phyloP scores from a whole-genome alignment of 768 basidiomycete genomes.

The Candolleomyces eurysporus region DNA sequence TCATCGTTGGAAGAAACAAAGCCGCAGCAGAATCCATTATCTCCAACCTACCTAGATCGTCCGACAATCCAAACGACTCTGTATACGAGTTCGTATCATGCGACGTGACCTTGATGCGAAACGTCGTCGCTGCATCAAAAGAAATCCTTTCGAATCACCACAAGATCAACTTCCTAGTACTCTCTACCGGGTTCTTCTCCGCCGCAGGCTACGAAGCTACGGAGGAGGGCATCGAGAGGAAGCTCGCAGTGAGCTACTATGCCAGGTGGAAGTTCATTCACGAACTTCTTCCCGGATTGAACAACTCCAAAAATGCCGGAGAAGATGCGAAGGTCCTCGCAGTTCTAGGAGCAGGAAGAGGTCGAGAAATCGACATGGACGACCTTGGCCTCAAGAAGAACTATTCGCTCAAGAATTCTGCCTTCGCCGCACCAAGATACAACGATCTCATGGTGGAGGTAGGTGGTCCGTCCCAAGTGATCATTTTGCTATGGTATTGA shows the following conservation, averaged over 20 bases:
- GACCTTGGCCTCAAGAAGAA: conserved; percentile 50
- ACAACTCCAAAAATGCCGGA: conserved; percentile 40
- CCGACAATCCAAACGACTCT: conserved; percentile 9
- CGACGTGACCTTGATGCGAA: conserved; percentile 45
- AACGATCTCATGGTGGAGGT: conserved; percentile 58
- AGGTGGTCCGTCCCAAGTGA: conserved; percentile 6
- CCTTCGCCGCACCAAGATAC: conserved; percentile 38
- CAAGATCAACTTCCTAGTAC: conserved; percentile 52
- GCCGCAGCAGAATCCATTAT: conserved; percentile 39
- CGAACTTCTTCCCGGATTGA: conserved; percentile 43
- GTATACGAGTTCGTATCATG: conserved; percentile 41
- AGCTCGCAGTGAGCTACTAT: conserved; percentile 47
- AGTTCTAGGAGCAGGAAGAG: conserved; percentile 37
- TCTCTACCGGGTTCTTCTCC: conserved; percentile 42
- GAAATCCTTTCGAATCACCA: conserved; percentile 32
- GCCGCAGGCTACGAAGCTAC: conserved; percentile 34
- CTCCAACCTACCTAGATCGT: conserved; percentile 28
- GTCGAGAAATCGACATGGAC: conserved; percentile 37
- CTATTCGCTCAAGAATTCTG: conserved; percentile 34
- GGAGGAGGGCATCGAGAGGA: conserved; percentile 32
- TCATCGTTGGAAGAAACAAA: conserved; percentile 43
- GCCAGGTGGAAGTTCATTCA: conserved; percentile 47
- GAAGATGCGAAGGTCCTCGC: conserved; percentile 53
- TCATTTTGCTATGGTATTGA: neutral
- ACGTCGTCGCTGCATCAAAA: conserved; percentile 32